These are phyloP conservation scores for Entomortierella lignicola DNA, from an alignment of 192 early-diverging fungal genomes.

Conservation along the genomic window DNA sequence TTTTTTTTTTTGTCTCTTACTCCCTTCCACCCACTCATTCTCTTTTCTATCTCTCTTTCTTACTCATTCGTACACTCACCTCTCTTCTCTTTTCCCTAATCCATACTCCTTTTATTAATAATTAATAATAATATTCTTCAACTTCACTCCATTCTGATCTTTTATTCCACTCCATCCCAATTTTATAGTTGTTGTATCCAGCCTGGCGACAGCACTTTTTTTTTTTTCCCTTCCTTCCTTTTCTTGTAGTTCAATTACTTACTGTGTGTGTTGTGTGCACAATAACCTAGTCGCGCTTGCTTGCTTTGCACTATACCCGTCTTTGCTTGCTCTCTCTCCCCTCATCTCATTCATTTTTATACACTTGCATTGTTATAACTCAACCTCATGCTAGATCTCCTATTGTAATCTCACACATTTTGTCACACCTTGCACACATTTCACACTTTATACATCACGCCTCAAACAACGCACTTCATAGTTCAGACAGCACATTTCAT, in stretches of 20 bases:
- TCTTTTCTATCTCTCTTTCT: not conserved
- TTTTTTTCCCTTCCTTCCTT: not conserved
- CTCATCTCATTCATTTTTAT: not conserved
- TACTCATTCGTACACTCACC: too few relatives aligned
- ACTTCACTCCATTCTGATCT: not conserved
- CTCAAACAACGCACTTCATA: not conserved
- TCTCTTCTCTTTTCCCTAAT: not conserved
- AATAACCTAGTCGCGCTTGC: not conserved
- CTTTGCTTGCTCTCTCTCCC: not conserved
- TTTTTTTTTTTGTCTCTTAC: too few relatives aligned
- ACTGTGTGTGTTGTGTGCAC: not conserved
- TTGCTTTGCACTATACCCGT: not conserved
- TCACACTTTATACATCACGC: not conserved
- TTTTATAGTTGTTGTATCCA: not conserved
- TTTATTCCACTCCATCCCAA: not conserved
- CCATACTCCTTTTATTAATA: too few relatives aligned
- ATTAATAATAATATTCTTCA: too few relatives aligned
- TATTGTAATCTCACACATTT: not conserved
- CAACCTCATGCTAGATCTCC: not conserved
- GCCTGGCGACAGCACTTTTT: not conserved
- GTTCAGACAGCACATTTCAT: not conserved
- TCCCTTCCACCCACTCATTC: too few relatives aligned
- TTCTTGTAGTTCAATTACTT: not conserved
- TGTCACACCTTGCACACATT: not conserved
- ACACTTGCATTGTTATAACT: not conserved